Base-by-base conservation (phyloP, 495 filamentous ascomycete species). In the Neurospora discreta region DNA sequence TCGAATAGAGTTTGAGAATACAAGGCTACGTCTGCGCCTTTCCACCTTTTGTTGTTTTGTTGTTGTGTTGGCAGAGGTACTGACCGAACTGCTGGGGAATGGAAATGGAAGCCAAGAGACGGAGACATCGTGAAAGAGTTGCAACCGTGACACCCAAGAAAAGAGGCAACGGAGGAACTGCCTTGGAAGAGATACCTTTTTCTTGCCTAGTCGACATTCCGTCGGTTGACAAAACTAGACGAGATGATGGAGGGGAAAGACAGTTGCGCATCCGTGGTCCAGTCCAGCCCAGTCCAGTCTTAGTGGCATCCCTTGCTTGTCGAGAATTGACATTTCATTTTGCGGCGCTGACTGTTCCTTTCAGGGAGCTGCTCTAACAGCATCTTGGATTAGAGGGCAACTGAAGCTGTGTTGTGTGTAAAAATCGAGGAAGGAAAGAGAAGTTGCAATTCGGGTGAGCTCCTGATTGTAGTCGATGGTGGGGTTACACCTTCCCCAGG, bases 401-500 rank as follows among this genome's bases (percentile, higher is more conserved):
- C 13, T 33, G 52, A 36, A 36, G 33, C 33, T 36, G 26, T 6
- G 52, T 33, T 26, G 52, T 60, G 52, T 60, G 15, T 9, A 16
- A 16, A 33, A 18, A 60, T 2, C n/a, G n/a, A 44, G 6, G 23
- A 20, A n/a, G 43, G 26, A 16, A 26, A 33, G 52, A 60, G 36
- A 38, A 58, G 20, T 58, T 20, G 26, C 46, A 20, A 58, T 10
- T 52, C 43, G n/a, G 44, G 44, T 52, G 9, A 52, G 46, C 46
- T 26, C 46, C 44, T 26, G 20, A 26, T 46, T 18, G 52, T 60
- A 13, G 46, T 36, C 46, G 69, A 76, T 76, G 74, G 75, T 75
- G 75, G 75, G 75, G 75, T 75, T 75, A 60, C 74, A 72, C 38
- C 73, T 41, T 43, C 73, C 70, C 44, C 39, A 58, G n/a, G n/a